A percentile compares a stretch with the other conserved stretches of the same genome.
Conservation (phyloP, 2,329 filamentous ascomycete species). For the Claviceps purpurea region DNA sequence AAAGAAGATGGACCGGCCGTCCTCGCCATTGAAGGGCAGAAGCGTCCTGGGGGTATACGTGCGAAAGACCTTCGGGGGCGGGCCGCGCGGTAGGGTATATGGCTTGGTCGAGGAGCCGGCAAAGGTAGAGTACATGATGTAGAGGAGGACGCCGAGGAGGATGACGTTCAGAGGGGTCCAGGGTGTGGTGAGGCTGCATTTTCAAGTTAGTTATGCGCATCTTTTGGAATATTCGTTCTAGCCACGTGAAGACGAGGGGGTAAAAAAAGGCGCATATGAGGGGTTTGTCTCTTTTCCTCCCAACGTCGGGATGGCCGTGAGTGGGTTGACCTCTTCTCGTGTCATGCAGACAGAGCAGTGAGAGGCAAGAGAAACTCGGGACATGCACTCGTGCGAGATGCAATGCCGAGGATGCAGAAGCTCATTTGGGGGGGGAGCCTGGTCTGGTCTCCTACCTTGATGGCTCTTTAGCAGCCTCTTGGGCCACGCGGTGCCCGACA, state of each 20-base stretch:
- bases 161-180: constrained; percentile 53
- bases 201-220: no score
- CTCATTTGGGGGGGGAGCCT: not conserved
- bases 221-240: not conserved
- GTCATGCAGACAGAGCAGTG: no score
- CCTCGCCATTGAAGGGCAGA: constrained; percentile 70
- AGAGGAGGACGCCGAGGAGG: constrained; percentile 40
- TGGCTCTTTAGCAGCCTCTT: constrained; percentile 35
- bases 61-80: constrained; percentile 47
- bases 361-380: no score
- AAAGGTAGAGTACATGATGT: constrained; percentile 42
- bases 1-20: constrained; percentile 66
- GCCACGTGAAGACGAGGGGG: not conserved
- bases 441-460: constrained; percentile 17
- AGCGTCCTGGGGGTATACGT: constrained; percentile 68
- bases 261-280: not conserved
- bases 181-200: constrained; percentile 15
- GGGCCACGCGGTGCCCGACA: constrained; percentile 40
- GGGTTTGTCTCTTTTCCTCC: no score
- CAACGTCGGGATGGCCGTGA: not conserved
- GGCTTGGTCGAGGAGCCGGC: constrained; percentile 33
- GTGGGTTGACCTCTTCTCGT: no score
- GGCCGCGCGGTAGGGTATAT: constrained; percentile 34
- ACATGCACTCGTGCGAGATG: not conserved
- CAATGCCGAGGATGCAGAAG: not conserved